Base-by-base conservation (phyloP, 768 basidiomycete genomes). In the Lactifluus volemus region DNA sequence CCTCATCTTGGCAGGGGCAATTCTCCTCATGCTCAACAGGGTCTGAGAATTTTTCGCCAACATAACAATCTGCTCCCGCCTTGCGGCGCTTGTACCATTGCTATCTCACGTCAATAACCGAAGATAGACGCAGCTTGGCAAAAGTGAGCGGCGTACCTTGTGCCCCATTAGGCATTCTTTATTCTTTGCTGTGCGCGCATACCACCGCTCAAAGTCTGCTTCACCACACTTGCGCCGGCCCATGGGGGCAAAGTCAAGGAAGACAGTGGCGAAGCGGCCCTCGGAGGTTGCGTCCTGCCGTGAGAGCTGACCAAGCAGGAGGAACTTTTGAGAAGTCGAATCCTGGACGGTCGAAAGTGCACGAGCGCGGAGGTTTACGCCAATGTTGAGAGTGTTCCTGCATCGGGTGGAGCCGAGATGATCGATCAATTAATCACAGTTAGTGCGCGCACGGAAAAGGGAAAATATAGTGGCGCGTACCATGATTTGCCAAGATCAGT, bases 71-170 rank as follows among this genome's bases (percentile, higher is more conserved):
- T 1, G 86, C 89, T 58, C 88, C 79, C 0, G 81, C 71, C 73
- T 92, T 98, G 70, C 94, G 81, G 21, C 97, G 83, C 55, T 73
- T 79, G 72, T 96, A 99, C 86, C 89, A 98, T 88, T 98, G 96
- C 91, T 95, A 69, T 56, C 41, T n/a, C n/a, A 45, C 7, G 9
- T 17, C 14, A n/a, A 34, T 61, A 42, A 56, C 32, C 38, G 49
- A 7, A 0, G 7, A 19, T 19, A 15, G 17, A 51, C n/a, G 36
- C 19, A 8, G 38, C 14, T 21, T 25, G 25, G 1, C 11, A n/a
- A 44, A 15, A 11, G 36, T 19, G 49, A 2, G 30, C 41, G n/a
- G 19, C 79, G 52, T 55, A 90, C 92, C 81, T 89, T 93, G 69
- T 90, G 92, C 0, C 96, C 96, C 92, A 98, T 95, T 25, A 98